Percentiles rank a stretch among this genome's conserved stretches.
These are phyloP conservation scores for Pichia sp. DNA, from an alignment of 1,139 yeast species.

Conservation along the genomic window DNA sequence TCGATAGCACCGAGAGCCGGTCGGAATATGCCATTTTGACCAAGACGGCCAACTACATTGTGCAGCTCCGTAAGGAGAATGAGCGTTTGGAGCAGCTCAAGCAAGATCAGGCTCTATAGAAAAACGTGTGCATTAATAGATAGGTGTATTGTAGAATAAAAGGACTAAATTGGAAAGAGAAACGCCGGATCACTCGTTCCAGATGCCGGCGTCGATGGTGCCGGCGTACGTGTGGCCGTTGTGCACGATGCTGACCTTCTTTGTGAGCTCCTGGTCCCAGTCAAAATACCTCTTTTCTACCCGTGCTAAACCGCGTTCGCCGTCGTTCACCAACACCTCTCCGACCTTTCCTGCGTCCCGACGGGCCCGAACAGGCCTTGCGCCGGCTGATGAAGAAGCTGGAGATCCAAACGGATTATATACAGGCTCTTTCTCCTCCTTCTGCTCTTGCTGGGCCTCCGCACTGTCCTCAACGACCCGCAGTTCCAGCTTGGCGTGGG, in stretches of 20 bases:
- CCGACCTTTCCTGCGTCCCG: conserved; percentile 16
- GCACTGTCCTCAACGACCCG: not conserved
- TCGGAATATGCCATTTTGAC: conserved; percentile 36
- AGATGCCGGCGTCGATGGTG: conserved; percentile 10
- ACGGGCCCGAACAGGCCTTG: conserved; percentile 26
- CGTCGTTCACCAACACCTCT: conserved; percentile 41
- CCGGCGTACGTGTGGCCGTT: conserved; percentile 8
- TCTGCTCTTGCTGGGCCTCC: not conserved
- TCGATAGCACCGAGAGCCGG: conserved; percentile 34
- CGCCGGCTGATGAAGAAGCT: conserved; percentile 18
- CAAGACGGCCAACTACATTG: conserved; percentile 30
- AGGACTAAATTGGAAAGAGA: not conserved
- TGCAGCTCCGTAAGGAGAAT: conserved; percentile 22
- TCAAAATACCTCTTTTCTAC: conserved; percentile 36
- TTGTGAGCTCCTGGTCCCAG: conserved; percentile 36
- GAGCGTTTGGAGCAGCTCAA: conserved; percentile 9
- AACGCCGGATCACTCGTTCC: conserved; percentile 8
- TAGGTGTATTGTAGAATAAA: not conserved
- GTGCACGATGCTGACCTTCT: conserved; percentile 29
- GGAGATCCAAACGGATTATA: conserved; percentile 11
- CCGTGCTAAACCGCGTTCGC: conserved; percentile 60
- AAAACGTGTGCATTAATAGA: not conserved
- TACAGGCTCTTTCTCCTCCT: conserved; percentile 1
- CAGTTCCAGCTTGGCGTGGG: conserved; percentile 20
- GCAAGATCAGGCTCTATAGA: conserved; percentile 8